These are phyloP conservation scores for Magnolia sinica DNA, from an alignment of 164 flowering plant genomes.

Conservation along the genomic window DNA sequence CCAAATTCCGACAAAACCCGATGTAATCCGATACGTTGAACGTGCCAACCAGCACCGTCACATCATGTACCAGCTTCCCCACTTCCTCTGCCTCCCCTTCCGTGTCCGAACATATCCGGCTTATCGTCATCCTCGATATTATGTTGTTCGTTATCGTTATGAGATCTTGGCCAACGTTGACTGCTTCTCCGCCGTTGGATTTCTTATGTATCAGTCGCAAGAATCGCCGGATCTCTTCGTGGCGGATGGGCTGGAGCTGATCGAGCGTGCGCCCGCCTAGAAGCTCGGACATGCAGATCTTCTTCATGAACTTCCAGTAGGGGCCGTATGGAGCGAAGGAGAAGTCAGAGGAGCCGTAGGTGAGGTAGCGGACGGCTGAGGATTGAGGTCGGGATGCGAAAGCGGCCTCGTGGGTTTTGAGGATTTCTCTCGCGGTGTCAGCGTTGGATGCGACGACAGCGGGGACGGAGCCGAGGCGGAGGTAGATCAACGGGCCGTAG, in stretches of 20 bases:
- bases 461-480: slow-evolving; percentile 44
- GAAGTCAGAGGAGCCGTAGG: slow-evolving; percentile 35
- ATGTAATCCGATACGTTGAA: slow-evolving; percentile 49
- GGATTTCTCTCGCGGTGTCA: slow-evolving; percentile 38
- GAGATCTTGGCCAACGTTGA: slow-evolving; percentile 38
- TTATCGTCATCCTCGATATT: slow-evolving; percentile 44
- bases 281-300: slow-evolving; percentile 45
- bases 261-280: slow-evolving; percentile 32
- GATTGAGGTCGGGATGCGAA: slow-evolving; percentile 34
- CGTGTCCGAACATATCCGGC: slow-evolving; percentile 27
- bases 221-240: slow-evolving; percentile 26
- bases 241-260: slow-evolving; percentile 25
- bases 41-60: slow-evolving; percentile 33
- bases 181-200: slow-evolving; percentile 16
- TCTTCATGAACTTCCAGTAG: slow-evolving; percentile 60
- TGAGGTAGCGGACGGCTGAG: slow-evolving; percentile 28
- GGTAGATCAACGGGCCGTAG: slow-evolving; percentile 47
- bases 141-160: slow-evolving; percentile 38
- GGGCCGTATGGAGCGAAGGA: slow-evolving; percentile 55
- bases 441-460: slow-evolving; percentile 43
- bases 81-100: slow-evolving; percentile 26
- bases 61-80: slow-evolving; percentile 31
- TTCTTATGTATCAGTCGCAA: slow-evolving; percentile 15
- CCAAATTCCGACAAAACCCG: slow-evolving; percentile 36
- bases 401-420: slow-evolving; percentile 39